Percentiles rank a stretch among this genome's conserved stretches.
phyloP scores from a whole-genome alignment of 805 yeast genomes.

The Lipomyces orientalis region DNA sequence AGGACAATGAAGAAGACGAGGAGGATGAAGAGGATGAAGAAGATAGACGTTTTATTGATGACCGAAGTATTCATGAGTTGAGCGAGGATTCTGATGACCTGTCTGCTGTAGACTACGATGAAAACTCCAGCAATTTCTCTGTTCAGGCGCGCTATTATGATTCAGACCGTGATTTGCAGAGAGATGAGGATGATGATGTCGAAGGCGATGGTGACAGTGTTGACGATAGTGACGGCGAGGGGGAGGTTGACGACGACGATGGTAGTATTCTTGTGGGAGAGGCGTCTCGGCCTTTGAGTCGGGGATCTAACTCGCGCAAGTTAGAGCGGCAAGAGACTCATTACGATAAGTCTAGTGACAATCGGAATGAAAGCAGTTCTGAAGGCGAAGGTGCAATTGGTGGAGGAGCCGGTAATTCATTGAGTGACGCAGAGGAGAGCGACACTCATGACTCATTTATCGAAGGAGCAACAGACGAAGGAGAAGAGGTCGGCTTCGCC shows the following conservation, averaged over 20 bases:
- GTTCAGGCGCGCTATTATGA: slow-evolving; percentile 4
- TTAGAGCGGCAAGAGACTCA: background rate
- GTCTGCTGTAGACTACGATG: background rate
- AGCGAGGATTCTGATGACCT: slow-evolving; percentile 2
- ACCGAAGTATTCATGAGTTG: slow-evolving; percentile 4
- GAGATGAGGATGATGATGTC: slow-evolving; percentile 9
- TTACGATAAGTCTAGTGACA: background rate
- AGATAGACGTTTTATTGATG: slow-evolving; percentile 20
- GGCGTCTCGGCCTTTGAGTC: background rate
- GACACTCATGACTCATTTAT: background rate
- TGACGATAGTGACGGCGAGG: slow-evolving; percentile 8
- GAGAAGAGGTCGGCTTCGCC: background rate
- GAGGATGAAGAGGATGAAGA: slow-evolving; percentile 13
- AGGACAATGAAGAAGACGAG: background rate
- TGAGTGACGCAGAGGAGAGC: background rate
- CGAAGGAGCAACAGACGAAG: background rate
- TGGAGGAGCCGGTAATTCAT: background rate
- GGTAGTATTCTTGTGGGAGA: background rate
- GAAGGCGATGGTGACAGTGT: slow-evolving; percentile 7
- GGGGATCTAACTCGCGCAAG: background rate
- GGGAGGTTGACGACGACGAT: background rate
- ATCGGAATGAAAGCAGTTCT: background rate
- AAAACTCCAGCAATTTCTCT: background rate
- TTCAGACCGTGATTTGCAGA: slow-evolving; percentile 1
- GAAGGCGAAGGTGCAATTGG: background rate